Percentiles rank a stretch among this genome's conserved stretches.
Conservation (phyloP, 164 flowering plant species). For the Magnolia kwangsiensis region DNA sequence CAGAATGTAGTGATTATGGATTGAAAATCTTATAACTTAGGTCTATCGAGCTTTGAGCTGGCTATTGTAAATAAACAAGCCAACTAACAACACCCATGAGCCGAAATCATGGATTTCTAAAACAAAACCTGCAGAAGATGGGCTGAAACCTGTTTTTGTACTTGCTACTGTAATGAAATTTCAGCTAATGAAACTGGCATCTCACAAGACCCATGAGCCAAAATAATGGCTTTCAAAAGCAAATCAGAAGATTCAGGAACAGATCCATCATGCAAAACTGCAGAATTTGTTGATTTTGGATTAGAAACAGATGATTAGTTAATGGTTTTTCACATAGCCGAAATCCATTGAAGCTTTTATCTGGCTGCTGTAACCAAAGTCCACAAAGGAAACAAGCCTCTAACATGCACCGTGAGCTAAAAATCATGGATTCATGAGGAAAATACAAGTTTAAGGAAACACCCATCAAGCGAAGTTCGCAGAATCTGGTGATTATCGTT, state of each 20-base stretch:
- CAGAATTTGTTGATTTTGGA: neutral
- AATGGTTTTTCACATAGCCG: neutral
- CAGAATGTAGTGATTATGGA: neutral
- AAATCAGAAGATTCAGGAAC: too few relatives aligned
- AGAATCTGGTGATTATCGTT: neutral
- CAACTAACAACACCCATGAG: too few relatives aligned
- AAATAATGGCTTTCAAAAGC: neutral
- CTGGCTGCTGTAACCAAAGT: neutral
- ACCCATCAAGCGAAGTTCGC: slow-evolving; percentile 8
- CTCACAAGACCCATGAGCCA: neutral
- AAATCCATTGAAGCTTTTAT: neutral
- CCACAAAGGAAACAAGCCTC: neutral
- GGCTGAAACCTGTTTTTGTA: too few relatives aligned
- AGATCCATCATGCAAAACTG: too few relatives aligned
- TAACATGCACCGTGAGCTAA: slow-evolving; percentile 9
- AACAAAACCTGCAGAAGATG: too few relatives aligned
- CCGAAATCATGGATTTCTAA: too few relatives aligned
- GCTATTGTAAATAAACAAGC: neutral
- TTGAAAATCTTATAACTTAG: neutral
- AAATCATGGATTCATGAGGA: slow-evolving; percentile 8
- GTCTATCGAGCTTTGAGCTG: neutral
- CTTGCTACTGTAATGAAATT: too few relatives aligned
- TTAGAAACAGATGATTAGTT: neutral
- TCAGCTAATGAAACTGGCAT: too few relatives aligned
- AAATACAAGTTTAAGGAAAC: neutral